Conservation (phyloP, 768 basidiomycete species). For the Tulasnella calospora region DNA sequence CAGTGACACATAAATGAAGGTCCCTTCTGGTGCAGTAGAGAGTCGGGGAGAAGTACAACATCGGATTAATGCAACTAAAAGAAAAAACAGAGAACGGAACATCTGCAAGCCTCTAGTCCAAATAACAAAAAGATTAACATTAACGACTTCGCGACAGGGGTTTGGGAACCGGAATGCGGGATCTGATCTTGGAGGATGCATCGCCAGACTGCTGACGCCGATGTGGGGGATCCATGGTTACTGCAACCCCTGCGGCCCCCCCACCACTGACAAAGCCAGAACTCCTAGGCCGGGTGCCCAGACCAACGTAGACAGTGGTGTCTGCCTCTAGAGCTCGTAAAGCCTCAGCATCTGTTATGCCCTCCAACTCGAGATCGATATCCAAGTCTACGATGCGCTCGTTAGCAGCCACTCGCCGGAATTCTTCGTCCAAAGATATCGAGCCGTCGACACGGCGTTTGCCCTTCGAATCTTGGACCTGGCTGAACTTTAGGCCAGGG, state of each 20-base stretch:
- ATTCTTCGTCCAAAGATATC: slow-evolving; percentile 21
- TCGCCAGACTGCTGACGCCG: slow-evolving; percentile 1
- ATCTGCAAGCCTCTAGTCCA: neutral
- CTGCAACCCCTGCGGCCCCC: slow-evolving; percentile 14
- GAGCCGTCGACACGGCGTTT: neutral
- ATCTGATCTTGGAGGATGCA: slow-evolving; percentile 5
- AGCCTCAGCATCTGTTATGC: neutral
- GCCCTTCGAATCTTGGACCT: neutral
- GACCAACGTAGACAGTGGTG: slow-evolving; percentile 5
- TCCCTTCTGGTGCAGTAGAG: neutral
- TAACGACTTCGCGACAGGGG: neutral
- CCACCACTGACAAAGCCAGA: slow-evolving; percentile 13
- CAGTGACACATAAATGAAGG: neutral
- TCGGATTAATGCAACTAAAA: neutral
- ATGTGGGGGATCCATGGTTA: neutral
- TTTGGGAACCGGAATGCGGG: slow-evolving; percentile 13
- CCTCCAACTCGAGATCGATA: slow-evolving; percentile 5
- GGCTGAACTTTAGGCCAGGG: neutral
- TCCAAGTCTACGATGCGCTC: slow-evolving; percentile 22
- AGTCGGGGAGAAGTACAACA: neutral
- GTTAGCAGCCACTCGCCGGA: slow-evolving; percentile 21
- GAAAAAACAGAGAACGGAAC: neutral
- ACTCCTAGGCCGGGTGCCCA: slow-evolving; percentile 2
- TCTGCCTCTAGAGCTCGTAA: neutral
- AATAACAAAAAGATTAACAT: neutral